Conservation (phyloP, 176 grass and related monocot genomes). For the Aegilops speltoides region DNA sequence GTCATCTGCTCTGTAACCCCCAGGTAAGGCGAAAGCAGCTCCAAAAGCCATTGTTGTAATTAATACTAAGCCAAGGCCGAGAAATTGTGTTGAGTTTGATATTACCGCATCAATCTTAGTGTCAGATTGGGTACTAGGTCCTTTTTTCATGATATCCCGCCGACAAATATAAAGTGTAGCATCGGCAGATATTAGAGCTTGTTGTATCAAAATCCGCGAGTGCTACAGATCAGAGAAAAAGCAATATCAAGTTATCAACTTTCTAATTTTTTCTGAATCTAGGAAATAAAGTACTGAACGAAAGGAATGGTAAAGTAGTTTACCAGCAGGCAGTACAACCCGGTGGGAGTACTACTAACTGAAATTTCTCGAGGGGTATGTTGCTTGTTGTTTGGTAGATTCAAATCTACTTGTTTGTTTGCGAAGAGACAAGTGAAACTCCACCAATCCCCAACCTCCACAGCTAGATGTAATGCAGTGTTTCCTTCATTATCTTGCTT, state of each 20-base stretch:
- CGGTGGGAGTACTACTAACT: background rate
- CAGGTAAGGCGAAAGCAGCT: slow-evolving; percentile 23
- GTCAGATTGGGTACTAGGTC: background rate
- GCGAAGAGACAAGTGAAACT: background rate
- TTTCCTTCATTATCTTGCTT: slow-evolving; percentile 33
- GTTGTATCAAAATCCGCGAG: slow-evolving; percentile 22
- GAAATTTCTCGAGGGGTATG: slow-evolving; percentile 1
- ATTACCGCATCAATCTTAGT: background rate
- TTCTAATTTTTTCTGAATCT: background rate
- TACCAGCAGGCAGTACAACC: slow-evolving; percentile 22
- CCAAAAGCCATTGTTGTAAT: slow-evolving; percentile 36
- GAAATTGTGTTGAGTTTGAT: slow-evolving; percentile 16
- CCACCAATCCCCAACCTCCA: slow-evolving; percentile 16
- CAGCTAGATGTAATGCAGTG: slow-evolving; percentile 21
- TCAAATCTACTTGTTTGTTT: slow-evolving; percentile 19
- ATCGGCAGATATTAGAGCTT: slow-evolving; percentile 3
- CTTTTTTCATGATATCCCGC: background rate
- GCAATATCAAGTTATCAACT: background rate
- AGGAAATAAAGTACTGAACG: background rate
- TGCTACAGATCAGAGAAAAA: background rate
- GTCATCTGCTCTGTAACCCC: slow-evolving; percentile 22
- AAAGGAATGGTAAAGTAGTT: background rate
- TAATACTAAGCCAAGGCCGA: slow-evolving; percentile 15
- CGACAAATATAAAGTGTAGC: background rate
- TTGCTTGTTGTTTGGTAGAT: background rate